A percentile compares a stretch with the other conserved stretches of the same genome.
phyloP scores from a whole-genome alignment of 495 filamentous ascomycete species.

The Trichodelitschia bisporula region DNA sequence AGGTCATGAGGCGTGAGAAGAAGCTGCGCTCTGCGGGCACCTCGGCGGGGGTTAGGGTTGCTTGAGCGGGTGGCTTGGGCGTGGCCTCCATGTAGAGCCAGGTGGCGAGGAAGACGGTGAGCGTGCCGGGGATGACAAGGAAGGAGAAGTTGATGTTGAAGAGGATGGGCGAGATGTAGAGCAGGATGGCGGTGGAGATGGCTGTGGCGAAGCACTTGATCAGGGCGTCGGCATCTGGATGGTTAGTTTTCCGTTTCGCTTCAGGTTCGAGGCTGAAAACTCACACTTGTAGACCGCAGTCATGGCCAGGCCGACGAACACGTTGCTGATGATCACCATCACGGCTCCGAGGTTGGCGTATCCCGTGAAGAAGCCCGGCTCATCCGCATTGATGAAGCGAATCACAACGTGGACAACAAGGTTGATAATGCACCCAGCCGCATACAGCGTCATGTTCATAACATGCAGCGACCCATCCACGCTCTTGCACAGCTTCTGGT shows the following conservation, averaged over 20 bases:
- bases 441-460: conserved; percentile 11
- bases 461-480: conserved; percentile 9
- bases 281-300: conserved; percentile 13
- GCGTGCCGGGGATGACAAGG: conserved; percentile 5
- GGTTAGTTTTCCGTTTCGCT: neutral
- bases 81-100: conserved; percentile 7
- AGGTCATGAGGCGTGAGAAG: neutral
- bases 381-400: conserved; percentile 8
- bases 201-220: conserved; percentile 11
- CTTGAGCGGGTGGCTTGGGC: conserved; percentile 1
- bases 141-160: conserved; percentile 3
- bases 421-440: conserved; percentile 8
- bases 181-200: conserved; percentile 8
- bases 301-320: conserved; percentile 13
- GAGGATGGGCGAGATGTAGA: conserved; percentile 6
- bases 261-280: neutral
- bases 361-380: conserved; percentile 10
- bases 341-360: conserved; percentile 8
- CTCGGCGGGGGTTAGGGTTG: conserved; percentile 2
- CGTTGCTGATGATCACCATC: conserved; percentile 10
- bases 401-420: conserved; percentile 8
- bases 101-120: conserved; percentile 7
- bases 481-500: conserved; percentile 9
- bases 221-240: conserved; percentile 10
- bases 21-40: neutral